These are phyloP conservation scores for Emergomyces africanus DNA, from an alignment of 2,329 filamentous ascomycete genomes.

Conservation along the genomic window DNA sequence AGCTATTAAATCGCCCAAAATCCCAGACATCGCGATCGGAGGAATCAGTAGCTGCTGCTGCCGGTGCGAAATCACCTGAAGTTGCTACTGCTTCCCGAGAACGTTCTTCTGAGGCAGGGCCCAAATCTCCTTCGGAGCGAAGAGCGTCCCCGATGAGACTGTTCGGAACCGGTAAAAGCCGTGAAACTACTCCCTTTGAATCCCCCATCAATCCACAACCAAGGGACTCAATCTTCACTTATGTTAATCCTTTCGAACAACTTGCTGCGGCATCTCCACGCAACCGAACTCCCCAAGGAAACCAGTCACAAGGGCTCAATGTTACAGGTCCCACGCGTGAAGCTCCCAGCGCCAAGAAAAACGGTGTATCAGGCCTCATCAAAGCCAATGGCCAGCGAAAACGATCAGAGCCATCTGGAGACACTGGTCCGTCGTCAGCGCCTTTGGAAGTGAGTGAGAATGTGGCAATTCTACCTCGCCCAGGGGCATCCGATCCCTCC, in stretches of 20 bases:
- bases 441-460: not conserved
- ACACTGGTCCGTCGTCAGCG: not conserved
- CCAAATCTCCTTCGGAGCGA: slow-evolving; percentile 4
- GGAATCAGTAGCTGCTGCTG: slow-evolving; percentile 12
- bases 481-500: not conserved
- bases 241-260: slow-evolving; percentile 61
- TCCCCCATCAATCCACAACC: slow-evolving; percentile 24
- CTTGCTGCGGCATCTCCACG: slow-evolving; percentile 53
- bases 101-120: slow-evolving; percentile 4
- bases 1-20: slow-evolving; percentile 66
- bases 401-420: not conserved
- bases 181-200: slow-evolving; percentile 25
- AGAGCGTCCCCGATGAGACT: slow-evolving; percentile 19
- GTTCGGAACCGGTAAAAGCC: slow-evolving; percentile 18
- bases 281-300: slow-evolving; percentile 41
- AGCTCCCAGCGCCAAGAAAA: slow-evolving; percentile 5
- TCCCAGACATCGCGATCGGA: slow-evolving; percentile 17
- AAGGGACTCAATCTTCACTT: slow-evolving; percentile 47
- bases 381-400: not conserved
- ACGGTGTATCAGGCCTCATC: not conserved
- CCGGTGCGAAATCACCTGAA: slow-evolving; percentile 20
- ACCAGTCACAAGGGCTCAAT: slow-evolving; percentile 23
- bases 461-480: not conserved
- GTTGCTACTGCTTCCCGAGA: slow-evolving; percentile 12
- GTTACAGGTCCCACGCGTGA: slow-evolving; percentile 26